phyloP scores from a whole-genome alignment of 805 yeast species.

The Lipomyces orientalis region DNA sequence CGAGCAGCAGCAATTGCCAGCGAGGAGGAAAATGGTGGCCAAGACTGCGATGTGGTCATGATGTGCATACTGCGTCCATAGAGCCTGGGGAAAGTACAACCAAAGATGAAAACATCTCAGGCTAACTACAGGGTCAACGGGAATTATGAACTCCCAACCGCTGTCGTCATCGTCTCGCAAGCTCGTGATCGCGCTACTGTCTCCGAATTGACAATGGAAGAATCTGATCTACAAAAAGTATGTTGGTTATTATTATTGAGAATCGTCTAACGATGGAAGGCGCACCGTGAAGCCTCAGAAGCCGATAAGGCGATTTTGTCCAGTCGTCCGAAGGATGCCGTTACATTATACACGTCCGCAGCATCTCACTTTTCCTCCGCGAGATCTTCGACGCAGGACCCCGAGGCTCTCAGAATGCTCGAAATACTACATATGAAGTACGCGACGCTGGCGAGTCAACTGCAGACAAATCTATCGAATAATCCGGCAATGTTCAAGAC shows the following conservation, averaged over 20 bases:
- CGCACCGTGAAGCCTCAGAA: constrained; percentile 33
- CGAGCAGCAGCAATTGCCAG: not conserved
- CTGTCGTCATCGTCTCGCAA: not conserved
- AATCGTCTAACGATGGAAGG: constrained; percentile 18
- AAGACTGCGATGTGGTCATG: not conserved
- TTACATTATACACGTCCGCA: constrained; percentile 31
- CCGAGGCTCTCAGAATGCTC: constrained; percentile 28
- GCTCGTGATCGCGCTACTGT: not conserved
- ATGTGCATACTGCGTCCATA: too few relatives aligned
- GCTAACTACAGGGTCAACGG: too few relatives aligned
- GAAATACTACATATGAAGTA: constrained; percentile 28
- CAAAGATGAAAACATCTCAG: not conserved
- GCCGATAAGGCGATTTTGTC: constrained; percentile 37
- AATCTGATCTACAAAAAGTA: not conserved
- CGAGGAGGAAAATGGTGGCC: not conserved
- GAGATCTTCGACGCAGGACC: constrained; percentile 30
- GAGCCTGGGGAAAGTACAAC: too few relatives aligned
- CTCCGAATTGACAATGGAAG: not conserved
- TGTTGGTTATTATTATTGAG: not conserved
- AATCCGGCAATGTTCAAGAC: constrained; percentile 28
- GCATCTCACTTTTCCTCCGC: constrained; percentile 30
- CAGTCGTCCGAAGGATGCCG: constrained; percentile 36
- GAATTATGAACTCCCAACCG: too few relatives aligned
- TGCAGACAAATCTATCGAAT: constrained; percentile 17
- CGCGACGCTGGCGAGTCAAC: constrained; percentile 22